These are phyloP conservation scores for Solanum okadae DNA, from an alignment of 257 asterid species.

Conservation along the genomic window DNA sequence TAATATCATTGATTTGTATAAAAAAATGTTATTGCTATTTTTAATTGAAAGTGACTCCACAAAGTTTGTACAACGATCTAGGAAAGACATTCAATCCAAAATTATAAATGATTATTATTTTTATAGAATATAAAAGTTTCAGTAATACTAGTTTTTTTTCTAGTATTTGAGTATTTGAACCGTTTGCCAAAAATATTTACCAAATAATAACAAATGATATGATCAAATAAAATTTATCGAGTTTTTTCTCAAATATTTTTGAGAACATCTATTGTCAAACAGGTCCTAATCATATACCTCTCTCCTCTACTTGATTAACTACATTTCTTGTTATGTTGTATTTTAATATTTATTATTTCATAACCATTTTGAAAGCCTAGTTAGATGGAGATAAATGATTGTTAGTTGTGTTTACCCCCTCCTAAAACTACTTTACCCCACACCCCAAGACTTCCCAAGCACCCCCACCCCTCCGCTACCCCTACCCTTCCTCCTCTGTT, in stretches of 20 bases:
- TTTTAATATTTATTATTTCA: too few species aligned
- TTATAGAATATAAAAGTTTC: too few species aligned
- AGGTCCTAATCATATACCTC: neutral
- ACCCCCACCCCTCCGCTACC: too few species aligned
- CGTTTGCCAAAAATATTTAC: too few species aligned
- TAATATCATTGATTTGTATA: too few species aligned
- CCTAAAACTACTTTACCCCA: neutral
- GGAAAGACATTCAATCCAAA: neutral
- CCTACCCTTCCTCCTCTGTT: too few species aligned
- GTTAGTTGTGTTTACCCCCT: neutral
- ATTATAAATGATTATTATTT: too few species aligned
- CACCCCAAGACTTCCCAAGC: neutral
- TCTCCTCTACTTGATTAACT: neutral
- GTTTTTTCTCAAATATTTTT: neutral
- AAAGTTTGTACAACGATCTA: neutral
- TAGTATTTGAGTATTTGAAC: too few species aligned
- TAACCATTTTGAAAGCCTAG: neutral
- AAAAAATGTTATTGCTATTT: too few species aligned
- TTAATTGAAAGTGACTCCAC: neutral
- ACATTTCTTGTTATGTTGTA: neutral
- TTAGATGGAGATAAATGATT: neutral
- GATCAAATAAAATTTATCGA: neutral
- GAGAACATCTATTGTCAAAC: neutral
- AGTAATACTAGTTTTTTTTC: too few species aligned
- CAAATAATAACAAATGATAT: too few species aligned